These are phyloP conservation scores for Bremia lactucae DNA, from an alignment of 352 stramenopile genomes.

Conservation along the genomic window DNA sequence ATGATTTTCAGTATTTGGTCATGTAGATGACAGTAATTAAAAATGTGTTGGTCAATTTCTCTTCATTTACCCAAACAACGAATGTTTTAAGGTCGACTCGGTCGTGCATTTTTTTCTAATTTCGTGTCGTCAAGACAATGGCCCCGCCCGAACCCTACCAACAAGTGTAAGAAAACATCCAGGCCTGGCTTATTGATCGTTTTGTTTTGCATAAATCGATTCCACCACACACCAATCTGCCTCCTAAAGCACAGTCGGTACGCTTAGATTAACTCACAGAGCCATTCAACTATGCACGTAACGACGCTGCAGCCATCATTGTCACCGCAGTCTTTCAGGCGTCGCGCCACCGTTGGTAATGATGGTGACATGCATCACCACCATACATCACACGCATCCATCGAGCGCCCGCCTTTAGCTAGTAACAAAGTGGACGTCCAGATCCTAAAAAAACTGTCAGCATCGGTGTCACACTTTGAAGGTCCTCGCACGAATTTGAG, in stretches of 20 bases:
- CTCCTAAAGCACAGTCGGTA: neutral
- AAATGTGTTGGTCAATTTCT: no score
- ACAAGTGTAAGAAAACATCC: no score
- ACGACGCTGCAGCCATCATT: conserved; percentile 29
- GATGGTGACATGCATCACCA: conserved; percentile 19
- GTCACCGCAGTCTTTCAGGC: conserved; percentile 30
- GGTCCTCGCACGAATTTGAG: conserved; percentile 62
- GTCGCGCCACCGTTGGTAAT: conserved; percentile 28
- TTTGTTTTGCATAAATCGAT: no score
- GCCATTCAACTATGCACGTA: conserved; percentile 25
- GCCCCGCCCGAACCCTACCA: no score
- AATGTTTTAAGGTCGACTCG: no score
- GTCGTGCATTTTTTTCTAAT: no score
- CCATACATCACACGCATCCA: conserved; percentile 18
- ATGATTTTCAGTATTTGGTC: no score
- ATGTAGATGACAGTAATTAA: no score
- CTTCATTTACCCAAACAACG: no score
- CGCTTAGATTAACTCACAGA: conserved; percentile 20
- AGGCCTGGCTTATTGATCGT: no score
- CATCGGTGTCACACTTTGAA: conserved; percentile 58
- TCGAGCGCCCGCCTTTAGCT: conserved; percentile 25
- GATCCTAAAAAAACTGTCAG: conserved; percentile 73
- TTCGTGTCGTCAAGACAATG: no score
- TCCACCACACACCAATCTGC: no score
- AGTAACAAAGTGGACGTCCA: conserved; percentile 49